Conservation (phyloP, 129 eudicot genomes). For the Flaveria sonorensis region DNA sequence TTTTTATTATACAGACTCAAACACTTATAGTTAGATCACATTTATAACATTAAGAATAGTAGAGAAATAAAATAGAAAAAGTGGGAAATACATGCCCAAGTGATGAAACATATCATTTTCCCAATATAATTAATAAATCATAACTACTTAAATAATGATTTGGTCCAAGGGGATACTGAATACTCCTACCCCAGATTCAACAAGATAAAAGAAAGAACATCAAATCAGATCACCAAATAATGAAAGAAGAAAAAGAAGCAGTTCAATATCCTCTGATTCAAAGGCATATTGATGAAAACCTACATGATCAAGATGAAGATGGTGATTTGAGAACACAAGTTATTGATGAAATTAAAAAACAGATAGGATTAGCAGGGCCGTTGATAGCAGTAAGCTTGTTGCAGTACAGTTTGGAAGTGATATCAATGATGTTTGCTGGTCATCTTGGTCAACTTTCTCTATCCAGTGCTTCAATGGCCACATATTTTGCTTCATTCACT, state of each 20-base stretch:
- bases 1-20: too few species aligned
- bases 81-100: slow-evolving; percentile 22
- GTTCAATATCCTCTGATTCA: slow-evolving; percentile 40
- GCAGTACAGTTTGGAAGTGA: slow-evolving; percentile 60
- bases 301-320: slow-evolving; percentile 16
- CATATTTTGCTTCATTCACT: slow-evolving; percentile 71
- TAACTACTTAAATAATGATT: slow-evolving; percentile 3
- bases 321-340: slow-evolving; percentile 32
- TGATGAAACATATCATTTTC: slow-evolving; percentile 21
- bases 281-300: slow-evolving; percentile 26
- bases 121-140: background rate
- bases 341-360: slow-evolving; percentile 58
- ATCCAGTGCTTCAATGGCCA: slow-evolving; percentile 80
- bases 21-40: too few species aligned
- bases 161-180: slow-evolving; percentile 3
- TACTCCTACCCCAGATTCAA: slow-evolving; percentile 7
- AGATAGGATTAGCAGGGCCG: slow-evolving; percentile 56
- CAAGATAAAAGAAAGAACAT: background rate
- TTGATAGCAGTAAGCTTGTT: slow-evolving; percentile 65
- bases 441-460: slow-evolving; percentile 69
- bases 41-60: too few species aligned
- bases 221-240: slow-evolving; percentile 5
- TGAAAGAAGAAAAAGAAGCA: slow-evolving; percentile 37
- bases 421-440: slow-evolving; percentile 74
- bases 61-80: slow-evolving; percentile 13